These are phyloP conservation scores for Serendipita sp. DNA, from an alignment of 768 basidiomycete genomes.

Conservation along the genomic window DNA sequence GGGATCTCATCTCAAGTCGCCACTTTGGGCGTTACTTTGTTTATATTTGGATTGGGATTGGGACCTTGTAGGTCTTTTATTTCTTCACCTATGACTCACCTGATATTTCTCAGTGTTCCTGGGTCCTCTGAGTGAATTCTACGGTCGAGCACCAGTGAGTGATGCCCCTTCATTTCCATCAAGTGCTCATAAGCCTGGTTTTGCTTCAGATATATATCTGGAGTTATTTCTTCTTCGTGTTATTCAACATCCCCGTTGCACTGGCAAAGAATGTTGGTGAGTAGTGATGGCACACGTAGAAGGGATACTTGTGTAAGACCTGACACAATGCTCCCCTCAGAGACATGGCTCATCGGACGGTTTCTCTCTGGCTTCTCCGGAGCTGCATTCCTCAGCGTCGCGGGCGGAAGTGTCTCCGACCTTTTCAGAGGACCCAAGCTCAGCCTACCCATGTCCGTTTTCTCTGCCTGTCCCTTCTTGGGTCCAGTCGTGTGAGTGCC, in stretches of 20 bases:
- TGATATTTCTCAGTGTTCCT: constrained; percentile 11
- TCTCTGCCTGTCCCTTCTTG: constrained; percentile 37
- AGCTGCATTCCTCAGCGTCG: constrained; percentile 42
- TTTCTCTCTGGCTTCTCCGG: constrained; percentile 40
- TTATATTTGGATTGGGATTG: constrained; percentile 24
- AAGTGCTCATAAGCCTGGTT: constrained; percentile 40
- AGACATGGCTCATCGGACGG: constrained; percentile 45
- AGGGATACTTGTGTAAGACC: constrained; percentile 13
- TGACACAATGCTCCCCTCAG: constrained; percentile 18
- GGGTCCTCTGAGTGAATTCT: constrained; percentile 31
- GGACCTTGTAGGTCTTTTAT: constrained; percentile 24
- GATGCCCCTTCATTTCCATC: neutral
- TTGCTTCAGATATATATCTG: constrained; percentile 25
- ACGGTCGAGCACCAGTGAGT: constrained; percentile 41
- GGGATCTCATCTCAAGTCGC: constrained; percentile 38
- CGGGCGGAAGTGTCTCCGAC: constrained; percentile 45
- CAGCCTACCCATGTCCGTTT: constrained; percentile 39
- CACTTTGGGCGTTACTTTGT: constrained; percentile 32
- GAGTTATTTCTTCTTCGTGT: constrained; percentile 44
- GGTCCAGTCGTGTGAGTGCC: constrained; percentile 32
- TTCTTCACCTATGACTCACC: constrained; percentile 17
- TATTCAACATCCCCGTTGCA: constrained; percentile 53
- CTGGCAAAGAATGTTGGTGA: constrained; percentile 51
- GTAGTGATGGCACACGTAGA: constrained; percentile 18
- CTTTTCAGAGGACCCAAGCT: constrained; percentile 25